Base-by-base conservation (phyloP, 2,329 filamentous ascomycete genomes). In the Penicillium concentricum region DNA sequence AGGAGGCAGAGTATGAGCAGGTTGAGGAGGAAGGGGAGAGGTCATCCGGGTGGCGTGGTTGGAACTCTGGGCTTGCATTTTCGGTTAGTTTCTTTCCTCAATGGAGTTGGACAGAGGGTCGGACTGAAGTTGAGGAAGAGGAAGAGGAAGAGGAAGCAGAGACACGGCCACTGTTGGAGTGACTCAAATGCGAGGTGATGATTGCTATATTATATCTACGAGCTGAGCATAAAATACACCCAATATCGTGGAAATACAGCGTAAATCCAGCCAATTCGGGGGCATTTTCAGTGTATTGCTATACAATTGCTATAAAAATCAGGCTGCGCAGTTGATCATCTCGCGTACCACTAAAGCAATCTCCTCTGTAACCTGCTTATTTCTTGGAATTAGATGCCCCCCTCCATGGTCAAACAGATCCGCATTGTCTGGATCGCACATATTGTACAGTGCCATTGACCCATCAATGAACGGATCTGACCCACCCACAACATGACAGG, bases 321-420 rank as follows among this genome's bases (percentile, higher is more conserved):
- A 43, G 15, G 38, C 42, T 12, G 58, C 46, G 7, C 51, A 60
- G 16, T 53, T 39, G 32, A 64, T 61, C 57, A 62, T 60, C 16
- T 62, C 59, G 34, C 57, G 56, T 9, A 73, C 62, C 24, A 67
- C 60, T 10, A 67, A 62, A 8, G 66, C 64, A 15, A 77, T 65
- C 47, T 77, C 74, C 12, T 61, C 61, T 9, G 75, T 61, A 1
- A 71, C 74, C 24, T 68, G 63, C 41, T 66, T 64, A 43, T 66
- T 67, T 15, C 72, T 64, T 7, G 78, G 77, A 9, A 79, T 63
- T 2, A 72, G 72, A 60, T 79, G 78, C 0, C 78, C 78, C 32
- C 75, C 75, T 0, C 73, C 77, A 49, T 79, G 76, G 46, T 79
- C 77, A 34, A 78, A 79, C 5, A 79, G 63, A 44, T 72, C 71